Evolutionary conservation across 2,329 filamentous ascomycete species (phyloP), one percentile per base, ranked within the genome.

Genomic region (Ophiostoma novo-ulmi): DNA sequence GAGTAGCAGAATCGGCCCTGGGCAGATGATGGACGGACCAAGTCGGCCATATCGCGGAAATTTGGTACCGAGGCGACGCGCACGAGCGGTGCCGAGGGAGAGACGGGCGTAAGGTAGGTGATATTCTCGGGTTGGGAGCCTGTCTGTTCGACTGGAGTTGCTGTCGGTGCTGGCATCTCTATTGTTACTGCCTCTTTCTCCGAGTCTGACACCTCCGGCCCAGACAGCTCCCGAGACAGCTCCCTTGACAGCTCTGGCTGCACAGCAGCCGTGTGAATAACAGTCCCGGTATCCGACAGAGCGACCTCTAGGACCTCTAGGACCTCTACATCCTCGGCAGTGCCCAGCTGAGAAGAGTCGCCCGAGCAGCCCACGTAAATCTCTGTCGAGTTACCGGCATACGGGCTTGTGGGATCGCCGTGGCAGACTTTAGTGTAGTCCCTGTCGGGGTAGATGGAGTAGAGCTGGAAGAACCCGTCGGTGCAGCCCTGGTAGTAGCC

Each of bases 21-120:
- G 8, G 39, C 65, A 44, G 65, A 67, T 3, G 6, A 13, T 10
- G 38, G 64, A 17, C 64, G 38, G 13, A 6, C 38, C 22, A 22
- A 20, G 26, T 11, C 11, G 64, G 38, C n/a, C 20, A 31, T 3
- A 6, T 67, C 20, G 64, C 38, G 13, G 8, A 52, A 13, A 31
- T 20, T 6, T 11, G 35, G 35, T 1, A 17, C 65, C 67, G 76
- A 75, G 58, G 68, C 71, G 22, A 36, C 39, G 5, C 63, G 61
- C 10, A 55, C 38, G 58, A 68, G 31, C 67, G 17, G 70, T 48
- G 36, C 65, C n/a, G 38, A 44, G 20, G 65, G 38, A 6, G 38
- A 39, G 13, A 67, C 22, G 11, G 65, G 66, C 1, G 66, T 55
- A 17, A 26, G 44, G 22, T 48, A 39, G 48, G 35, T 65, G 61